A percentile compares a stretch with the other conserved stretches of the same genome.
Evolutionary conservation across 2,329 filamentous ascomycete genomes (phyloP).

Genomic region (Claviceps pazoutovae): DNA sequence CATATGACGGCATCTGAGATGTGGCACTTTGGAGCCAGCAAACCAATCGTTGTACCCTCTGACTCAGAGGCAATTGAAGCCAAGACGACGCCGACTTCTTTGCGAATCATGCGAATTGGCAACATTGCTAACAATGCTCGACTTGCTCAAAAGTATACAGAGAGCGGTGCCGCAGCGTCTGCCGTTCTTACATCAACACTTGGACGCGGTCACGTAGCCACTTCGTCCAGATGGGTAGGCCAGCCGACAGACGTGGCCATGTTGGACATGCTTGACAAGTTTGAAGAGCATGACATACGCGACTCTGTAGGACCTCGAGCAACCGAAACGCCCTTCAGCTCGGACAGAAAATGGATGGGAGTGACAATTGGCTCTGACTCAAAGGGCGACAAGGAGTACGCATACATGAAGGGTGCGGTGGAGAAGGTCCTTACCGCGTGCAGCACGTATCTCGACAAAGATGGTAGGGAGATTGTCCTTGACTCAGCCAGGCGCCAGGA

Average conservation of each 20-base stretch:
- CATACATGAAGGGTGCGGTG: conserved; percentile 90
- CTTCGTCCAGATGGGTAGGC: conserved; percentile 83
- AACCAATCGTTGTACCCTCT: conserved; percentile 37
- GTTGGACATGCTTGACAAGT: conserved; percentile 79
- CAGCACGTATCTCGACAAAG: conserved; percentile 76
- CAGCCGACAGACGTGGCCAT: conserved; percentile 98
- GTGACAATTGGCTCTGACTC: conserved; percentile 60
- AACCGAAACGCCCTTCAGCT: conserved; percentile 88
- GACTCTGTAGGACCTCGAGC: conserved; percentile 71
- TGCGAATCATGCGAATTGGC: conserved; percentile 75
- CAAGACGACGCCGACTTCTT: conserved; percentile 57
- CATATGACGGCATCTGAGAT: conserved; percentile 97
- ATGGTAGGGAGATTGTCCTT: conserved; percentile 74
- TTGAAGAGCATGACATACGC: conserved; percentile 82
- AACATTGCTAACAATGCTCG: conserved; percentile 95
- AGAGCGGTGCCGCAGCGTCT: conserved; percentile 51
- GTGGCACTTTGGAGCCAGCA: conserved; percentile 72
- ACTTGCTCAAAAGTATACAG: conserved; percentile 57
- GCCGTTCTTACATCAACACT: conserved; percentile 79
- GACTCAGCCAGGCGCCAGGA: conserved; percentile 63
- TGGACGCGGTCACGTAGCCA: conserved; percentile 40
- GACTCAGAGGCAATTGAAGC: conserved; percentile 40
- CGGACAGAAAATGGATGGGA: conserved; percentile 98
- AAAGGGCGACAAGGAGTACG: conserved; percentile 56
- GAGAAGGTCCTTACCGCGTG: conserved; percentile 78